A percentile compares a stretch with the other conserved stretches of the same genome.
These are phyloP conservation scores for Nicotiana rustica DNA, from an alignment of 305 asterid genomes.

Conservation along the genomic window DNA sequence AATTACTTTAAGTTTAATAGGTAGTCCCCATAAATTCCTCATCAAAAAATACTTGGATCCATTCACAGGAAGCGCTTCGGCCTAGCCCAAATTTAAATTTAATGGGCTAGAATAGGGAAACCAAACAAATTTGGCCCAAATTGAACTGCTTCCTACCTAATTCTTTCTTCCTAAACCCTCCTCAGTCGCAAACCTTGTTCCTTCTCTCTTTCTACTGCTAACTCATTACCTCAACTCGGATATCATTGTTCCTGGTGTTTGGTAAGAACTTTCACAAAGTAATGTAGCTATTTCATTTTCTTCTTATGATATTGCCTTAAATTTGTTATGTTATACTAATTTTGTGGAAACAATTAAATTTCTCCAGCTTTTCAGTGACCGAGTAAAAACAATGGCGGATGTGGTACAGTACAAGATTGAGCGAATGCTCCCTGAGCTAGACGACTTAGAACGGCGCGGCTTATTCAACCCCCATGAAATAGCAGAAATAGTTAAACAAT, in stretches of 20 bases:
- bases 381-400: slow-evolving; percentile 70
- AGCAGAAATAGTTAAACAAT: slow-evolving; percentile 85
- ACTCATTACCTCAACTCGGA: neutral
- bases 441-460: slow-evolving; percentile 79
- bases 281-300: no score
- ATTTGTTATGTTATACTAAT: neutral
- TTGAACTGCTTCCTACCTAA: neutral
- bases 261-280: neutral
- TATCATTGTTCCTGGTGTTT: no score
- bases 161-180: neutral
- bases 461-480: slow-evolving; percentile 66
- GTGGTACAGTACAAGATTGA: slow-evolving; percentile 88
- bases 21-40: no score
- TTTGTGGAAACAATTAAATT: no score
- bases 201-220: neutral
- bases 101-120: slow-evolving; percentile 1
- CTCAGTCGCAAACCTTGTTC: slow-evolving; percentile 18
- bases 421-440: slow-evolving; percentile 88
- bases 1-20: no score
- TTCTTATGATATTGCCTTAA: neutral
- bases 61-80: no score
- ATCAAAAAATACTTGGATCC: no score
- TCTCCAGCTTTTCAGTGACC: neutral
- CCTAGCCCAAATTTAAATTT: neutral
- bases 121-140: neutral